Conservation (phyloP, 805 yeast species). For the Kregervanrija delftensis region DNA sequence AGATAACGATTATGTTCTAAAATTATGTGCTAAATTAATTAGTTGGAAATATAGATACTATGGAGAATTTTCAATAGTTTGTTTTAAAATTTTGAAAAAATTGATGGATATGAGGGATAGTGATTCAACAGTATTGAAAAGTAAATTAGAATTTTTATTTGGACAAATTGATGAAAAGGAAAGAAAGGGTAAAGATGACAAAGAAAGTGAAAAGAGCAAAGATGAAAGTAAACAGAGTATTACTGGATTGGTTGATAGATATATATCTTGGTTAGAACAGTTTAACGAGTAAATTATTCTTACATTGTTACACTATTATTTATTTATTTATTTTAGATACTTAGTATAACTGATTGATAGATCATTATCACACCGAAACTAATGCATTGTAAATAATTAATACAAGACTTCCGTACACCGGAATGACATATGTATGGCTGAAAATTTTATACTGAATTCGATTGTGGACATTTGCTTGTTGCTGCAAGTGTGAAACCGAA, state of each 20-base stretch:
- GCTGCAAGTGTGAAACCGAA: too few relatives aligned
- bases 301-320: too few relatives aligned
- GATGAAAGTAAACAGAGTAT: slow-evolving; percentile 11
- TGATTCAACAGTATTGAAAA: slow-evolving; percentile 31
- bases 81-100: slow-evolving; percentile 34
- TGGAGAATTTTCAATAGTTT: slow-evolving; percentile 41
- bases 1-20: slow-evolving; percentile 33
- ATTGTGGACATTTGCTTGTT: too few relatives aligned
- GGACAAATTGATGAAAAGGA: slow-evolving; percentile 4
- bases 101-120: slow-evolving; percentile 29
- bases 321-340: too few relatives aligned
- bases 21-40: slow-evolving; percentile 39
- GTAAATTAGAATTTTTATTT: slow-evolving; percentile 31
- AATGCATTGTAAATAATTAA: too few relatives aligned
- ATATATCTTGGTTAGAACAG: slow-evolving; percentile 26
- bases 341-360: too few relatives aligned
- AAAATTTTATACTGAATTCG: too few relatives aligned
- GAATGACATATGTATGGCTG: too few relatives aligned
- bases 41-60: slow-evolving; percentile 66
- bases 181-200: slow-evolving; percentile 6
- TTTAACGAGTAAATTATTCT: slow-evolving; percentile 10
- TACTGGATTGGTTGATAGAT: slow-evolving; percentile 20
- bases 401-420: too few relatives aligned
- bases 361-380: too few relatives aligned
- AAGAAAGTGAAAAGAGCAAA: slow-evolving; percentile 5